phyloP scores from a whole-genome alignment of 768 basidiomycete genomes.

The Suillus clintonianus region DNA sequence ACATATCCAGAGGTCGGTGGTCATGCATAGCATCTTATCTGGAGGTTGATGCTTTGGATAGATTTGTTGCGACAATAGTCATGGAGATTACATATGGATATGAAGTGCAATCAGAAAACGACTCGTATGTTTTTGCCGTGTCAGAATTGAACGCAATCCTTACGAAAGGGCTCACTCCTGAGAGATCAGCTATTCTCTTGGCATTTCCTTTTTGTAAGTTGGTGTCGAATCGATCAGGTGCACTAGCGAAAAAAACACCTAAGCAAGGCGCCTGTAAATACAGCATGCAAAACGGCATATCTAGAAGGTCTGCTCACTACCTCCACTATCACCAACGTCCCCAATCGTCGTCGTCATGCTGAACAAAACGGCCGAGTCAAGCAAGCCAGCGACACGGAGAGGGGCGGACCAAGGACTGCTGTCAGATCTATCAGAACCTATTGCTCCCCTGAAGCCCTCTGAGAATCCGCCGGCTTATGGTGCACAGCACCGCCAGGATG shows the following conservation, averaged over 20 bases:
- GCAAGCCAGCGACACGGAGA: no score
- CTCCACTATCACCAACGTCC: background rate
- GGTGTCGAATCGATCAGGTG: background rate
- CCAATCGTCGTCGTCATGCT: background rate
- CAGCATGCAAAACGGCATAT: background rate
- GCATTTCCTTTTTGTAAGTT: conserved; percentile 24
- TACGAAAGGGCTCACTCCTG: conserved; percentile 14
- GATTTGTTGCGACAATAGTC: conserved; percentile 20
- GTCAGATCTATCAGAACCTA: no score
- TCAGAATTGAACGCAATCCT: conserved; percentile 13
- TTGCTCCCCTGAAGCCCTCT: background rate
- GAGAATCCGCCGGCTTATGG: background rate
- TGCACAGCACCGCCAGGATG: no score
- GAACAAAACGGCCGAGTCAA: no score
- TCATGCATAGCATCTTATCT: no score
- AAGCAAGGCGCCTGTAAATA: background rate
- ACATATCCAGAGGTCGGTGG: conserved; percentile 20
- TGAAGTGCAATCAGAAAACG: conserved; percentile 16
- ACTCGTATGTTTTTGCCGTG: conserved; percentile 18
- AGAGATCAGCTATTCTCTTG: conserved; percentile 19
- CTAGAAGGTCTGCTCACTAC: background rate
- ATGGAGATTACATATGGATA: conserved; percentile 27
- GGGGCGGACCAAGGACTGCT: no score
- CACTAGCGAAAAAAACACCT: no score
- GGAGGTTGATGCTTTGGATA: conserved; percentile 1